These are phyloP conservation scores for Codiaeum variegatum DNA, from an alignment of 441 rosid species.

Conservation along the genomic window DNA sequence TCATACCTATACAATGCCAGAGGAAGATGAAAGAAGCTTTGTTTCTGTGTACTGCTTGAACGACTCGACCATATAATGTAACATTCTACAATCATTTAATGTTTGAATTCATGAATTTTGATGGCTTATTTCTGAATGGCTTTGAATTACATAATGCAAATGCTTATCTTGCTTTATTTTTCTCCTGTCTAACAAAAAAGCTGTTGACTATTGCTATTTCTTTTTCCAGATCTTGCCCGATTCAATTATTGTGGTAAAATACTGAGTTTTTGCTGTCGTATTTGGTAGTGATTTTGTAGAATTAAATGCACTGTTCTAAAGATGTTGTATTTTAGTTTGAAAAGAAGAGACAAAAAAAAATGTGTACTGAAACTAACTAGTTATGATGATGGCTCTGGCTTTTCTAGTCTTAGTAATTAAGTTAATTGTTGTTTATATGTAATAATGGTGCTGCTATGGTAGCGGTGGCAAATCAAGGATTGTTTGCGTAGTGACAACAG, in stretches of 20 bases:
- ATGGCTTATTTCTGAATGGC: not conserved
- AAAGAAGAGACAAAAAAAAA: not conserved
- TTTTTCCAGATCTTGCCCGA: not conserved
- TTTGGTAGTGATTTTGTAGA: not conserved
- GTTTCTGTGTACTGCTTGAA: not conserved
- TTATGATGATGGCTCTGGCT: not conserved
- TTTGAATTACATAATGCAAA: not conserved
- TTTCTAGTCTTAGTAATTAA: not conserved
- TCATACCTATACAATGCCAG: not conserved
- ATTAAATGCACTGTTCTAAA: not conserved
- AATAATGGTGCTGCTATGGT: not conserved
- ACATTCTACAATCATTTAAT: not conserved
- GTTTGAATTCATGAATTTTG: not conserved
- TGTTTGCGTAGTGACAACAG: not conserved
- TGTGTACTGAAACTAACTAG: not conserved
- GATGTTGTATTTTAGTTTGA: not conserved
- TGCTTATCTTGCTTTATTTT: not conserved
- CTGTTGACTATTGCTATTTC: not conserved
- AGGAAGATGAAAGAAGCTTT: not conserved
- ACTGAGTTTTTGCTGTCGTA: not conserved
- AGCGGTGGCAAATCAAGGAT: not conserved
- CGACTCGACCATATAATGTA: not conserved
- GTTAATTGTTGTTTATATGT: not conserved
- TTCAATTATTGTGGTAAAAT: not conserved
- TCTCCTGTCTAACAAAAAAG: not conserved